These are phyloP conservation scores for Cercophora sp. DNA, from an alignment of 495 filamentous ascomycete genomes.

Conservation along the genomic window DNA sequence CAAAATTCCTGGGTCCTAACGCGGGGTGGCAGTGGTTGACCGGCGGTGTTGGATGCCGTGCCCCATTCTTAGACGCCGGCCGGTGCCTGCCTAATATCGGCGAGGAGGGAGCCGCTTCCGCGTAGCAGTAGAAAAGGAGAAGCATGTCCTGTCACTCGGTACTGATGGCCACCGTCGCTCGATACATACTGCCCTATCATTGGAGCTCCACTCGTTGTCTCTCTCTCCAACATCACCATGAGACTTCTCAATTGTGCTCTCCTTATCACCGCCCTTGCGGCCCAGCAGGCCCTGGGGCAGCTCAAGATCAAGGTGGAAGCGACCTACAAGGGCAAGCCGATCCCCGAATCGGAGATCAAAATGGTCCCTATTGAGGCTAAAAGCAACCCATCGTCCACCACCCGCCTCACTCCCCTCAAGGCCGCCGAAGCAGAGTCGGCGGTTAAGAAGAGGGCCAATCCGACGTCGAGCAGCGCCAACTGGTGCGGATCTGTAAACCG, in stretches of 20 bases:
- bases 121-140: neutral
- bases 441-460: constrained; percentile 18
- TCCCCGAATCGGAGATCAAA: constrained; percentile 24
- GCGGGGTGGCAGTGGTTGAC: neutral
- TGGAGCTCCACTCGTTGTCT: too few species aligned
- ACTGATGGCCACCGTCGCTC: too few species aligned
- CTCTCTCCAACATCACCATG: constrained; percentile 9
- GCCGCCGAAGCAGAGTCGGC: neutral
- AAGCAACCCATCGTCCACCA: constrained; percentile 2
- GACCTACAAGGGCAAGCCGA: constrained; percentile 23
- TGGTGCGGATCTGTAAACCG: constrained; percentile 30
- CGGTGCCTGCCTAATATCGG: neutral
- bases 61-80: neutral
- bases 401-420: neutral
- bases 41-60: neutral
- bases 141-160: neutral
- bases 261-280: constrained; percentile 15
- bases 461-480: constrained; percentile 18
- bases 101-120: neutral
- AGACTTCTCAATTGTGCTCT: constrained; percentile 8
- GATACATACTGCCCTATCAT: too few species aligned
- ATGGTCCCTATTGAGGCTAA: constrained; percentile 17
- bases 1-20: neutral
- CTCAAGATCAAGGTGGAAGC: constrained; percentile 21
- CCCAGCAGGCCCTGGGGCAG: constrained; percentile 17